Evolutionary conservation across 2,329 filamentous ascomycete species (phyloP), one percentile per base, ranked within the genome.

Genomic region (Aphanoascus verrucosus): DNA sequence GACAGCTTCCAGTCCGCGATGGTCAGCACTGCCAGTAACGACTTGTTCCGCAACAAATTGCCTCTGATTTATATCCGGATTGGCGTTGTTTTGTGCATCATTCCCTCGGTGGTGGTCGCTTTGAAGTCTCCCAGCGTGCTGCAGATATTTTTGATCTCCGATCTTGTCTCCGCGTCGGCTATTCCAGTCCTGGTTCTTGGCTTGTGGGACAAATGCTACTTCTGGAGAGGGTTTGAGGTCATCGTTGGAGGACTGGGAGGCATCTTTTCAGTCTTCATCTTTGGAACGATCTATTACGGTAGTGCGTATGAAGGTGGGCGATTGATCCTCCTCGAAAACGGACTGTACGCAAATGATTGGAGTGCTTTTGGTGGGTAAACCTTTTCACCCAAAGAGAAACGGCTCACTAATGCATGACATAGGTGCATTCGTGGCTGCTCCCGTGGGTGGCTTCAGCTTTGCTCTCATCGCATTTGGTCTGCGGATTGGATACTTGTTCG

Each of bases 21-120:
- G 83, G 84, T 91, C 6, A 88, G 84, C n/a, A 86, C 85, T 0
- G 85, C 83, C 12, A 88, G 84, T 59, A 91, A 91, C 72, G 87
- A 93, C 65, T 70, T 93, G 12, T 91, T 91, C 77, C 82, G 86
- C 62, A 93, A 93, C 75, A 80, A 78, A 56, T 79, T 93, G 53
- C 83, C 82, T 62, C 79, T 90, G 59, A 86, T 85, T 80, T 79
- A 75, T 67, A 84, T 91, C 60, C 83, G 87, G 45, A 75, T 64
- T 15, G 75, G 75, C 40, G 86, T 93, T 23, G 79, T 91, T 1
- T 64, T 86, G 14, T 62, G 90, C 67, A 89, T 89, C 63, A 72
- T 89, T 57, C 87, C 87, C 1, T 79, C 83, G 49, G 78, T 90
- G 11, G 45, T 62, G 14, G 53, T 62, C n/a, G 52, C 60, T 17